phyloP scores from a whole-genome alignment of 164 flowering plant genomes.

The Piper betle region DNA sequence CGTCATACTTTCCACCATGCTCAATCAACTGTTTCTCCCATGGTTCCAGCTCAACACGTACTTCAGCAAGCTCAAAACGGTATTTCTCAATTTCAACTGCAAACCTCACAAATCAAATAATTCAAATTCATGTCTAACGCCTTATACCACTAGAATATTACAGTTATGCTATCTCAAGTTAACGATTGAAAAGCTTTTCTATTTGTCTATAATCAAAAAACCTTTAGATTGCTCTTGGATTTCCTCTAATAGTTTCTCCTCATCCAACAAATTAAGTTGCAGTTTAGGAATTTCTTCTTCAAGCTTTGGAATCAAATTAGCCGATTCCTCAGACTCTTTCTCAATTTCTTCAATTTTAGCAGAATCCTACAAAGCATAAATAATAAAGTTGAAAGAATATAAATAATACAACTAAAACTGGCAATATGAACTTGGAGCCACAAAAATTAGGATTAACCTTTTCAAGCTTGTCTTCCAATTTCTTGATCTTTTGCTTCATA shows the following conservation, averaged over 20 bases:
- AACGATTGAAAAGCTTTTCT: no score
- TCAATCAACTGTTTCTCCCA: conserved; percentile 85
- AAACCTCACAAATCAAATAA: conserved; percentile 7
- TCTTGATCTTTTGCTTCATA: conserved; percentile 71
- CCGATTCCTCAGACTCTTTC: conserved; percentile 53
- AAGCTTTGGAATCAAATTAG: conserved; percentile 56
- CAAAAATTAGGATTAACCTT: conserved; percentile 19
- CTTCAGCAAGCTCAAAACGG: conserved; percentile 54
- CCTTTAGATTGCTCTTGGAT: conserved; percentile 77
- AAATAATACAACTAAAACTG: neutral
- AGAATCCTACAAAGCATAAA: conserved; percentile 43
- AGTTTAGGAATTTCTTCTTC: conserved; percentile 62
- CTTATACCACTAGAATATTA: no score
- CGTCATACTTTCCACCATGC: conserved; percentile 77
- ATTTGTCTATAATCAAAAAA: conserved; percentile 12
- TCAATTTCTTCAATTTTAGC: conserved; percentile 39
- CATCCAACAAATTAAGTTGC: conserved; percentile 41
- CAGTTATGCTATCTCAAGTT: no score
- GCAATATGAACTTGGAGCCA: neutral
- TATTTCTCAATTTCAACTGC: conserved; percentile 79
- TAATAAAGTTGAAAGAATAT: conserved; percentile 6
- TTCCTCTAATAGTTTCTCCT: conserved; percentile 71
- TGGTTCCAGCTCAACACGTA: conserved; percentile 81
- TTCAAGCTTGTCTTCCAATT: conserved; percentile 69
- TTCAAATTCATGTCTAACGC: no score